Base-by-base conservation (phyloP, 306 rosid genomes). In the Vigna trinervia region DNA sequence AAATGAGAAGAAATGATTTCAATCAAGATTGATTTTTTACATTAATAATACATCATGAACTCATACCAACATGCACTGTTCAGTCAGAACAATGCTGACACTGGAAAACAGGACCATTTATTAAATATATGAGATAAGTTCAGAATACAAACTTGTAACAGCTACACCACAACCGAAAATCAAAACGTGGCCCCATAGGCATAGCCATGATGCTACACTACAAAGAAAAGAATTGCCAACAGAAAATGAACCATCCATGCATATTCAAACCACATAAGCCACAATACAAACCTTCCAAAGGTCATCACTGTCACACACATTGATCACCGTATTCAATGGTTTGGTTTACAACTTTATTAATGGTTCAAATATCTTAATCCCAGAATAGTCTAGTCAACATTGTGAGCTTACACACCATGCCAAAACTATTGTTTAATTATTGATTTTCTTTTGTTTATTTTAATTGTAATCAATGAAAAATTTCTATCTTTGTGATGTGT, bases 51-150 rank as follows among this genome's bases (percentile, higher is more conserved):
- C 48, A 48, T 48, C 12, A 36, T 23, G 28, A 58, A 17, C 74
- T 39, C 17, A 86, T 5, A 58, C 47, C 70, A 82, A 51, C 86
- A 82, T 80, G 67, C 75, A 23, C 41, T 58, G 80, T 53, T 80
- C 38, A 63, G 82, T 81, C 87, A 85, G 82, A 76, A 76, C 47
- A 63, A 80, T 48, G 66, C 50, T 48, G 81, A 39, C 47, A 48
- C 52, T 17, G 3, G 10, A 36, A 63, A 63, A 23, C 4, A 28
- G 41, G 41, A 20, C 36, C 8, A 71, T 56, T 73, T 9, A 78
- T 65, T 73, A 75, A 74, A 64, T 54, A 45, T 67, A 78, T 64
- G 54, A 41, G 30, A 47, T 47, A 73, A 73, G 15, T 28, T 54
- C 15, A 72, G 45, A 72, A 71, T 47, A 45, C 69, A 84, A 79